Evolutionary conservation across 306 rosid species (phyloP).

Genomic region (Dryas drummondii): DNA sequence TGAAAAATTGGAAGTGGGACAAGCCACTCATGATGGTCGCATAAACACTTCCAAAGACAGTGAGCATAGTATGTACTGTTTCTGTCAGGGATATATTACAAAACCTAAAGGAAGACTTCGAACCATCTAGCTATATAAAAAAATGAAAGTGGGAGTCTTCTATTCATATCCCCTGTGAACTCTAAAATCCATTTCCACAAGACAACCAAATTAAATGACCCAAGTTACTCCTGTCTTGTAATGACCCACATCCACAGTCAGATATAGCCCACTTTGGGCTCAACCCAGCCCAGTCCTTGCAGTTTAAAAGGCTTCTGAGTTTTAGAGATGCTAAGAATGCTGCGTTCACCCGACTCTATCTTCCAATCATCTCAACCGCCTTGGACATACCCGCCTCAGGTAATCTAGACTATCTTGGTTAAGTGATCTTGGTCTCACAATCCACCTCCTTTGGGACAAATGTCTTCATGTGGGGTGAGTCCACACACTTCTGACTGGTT

Average conservation of each 20-base stretch:
- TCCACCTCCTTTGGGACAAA: background rate
- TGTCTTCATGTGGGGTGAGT: background rate
- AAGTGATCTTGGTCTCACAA: background rate
- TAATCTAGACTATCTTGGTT: background rate
- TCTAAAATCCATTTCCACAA: background rate
- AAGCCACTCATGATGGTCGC: too few relatives aligned
- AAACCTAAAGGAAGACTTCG: too few relatives aligned
- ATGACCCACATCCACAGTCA: background rate
- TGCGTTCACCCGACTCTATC: background rate
- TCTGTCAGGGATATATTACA: background rate
- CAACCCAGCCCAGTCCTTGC: background rate
- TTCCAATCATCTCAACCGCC: background rate
- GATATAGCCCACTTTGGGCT: background rate
- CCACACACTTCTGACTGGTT: background rate
- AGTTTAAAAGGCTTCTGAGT: background rate
- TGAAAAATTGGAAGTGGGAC: too few relatives aligned
- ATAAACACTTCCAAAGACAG: background rate
- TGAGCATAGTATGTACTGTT: background rate
- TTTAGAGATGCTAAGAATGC: background rate
- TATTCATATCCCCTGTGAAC: too few relatives aligned
- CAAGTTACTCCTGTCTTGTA: background rate
- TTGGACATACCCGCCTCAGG: background rate
- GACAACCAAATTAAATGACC: background rate
- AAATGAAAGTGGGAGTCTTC: too few relatives aligned
- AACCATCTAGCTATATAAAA: too few relatives aligned